Base-by-base conservation (phyloP, 192 early-diverging fungal species). In the Lobosporangium transversale region DNA sequence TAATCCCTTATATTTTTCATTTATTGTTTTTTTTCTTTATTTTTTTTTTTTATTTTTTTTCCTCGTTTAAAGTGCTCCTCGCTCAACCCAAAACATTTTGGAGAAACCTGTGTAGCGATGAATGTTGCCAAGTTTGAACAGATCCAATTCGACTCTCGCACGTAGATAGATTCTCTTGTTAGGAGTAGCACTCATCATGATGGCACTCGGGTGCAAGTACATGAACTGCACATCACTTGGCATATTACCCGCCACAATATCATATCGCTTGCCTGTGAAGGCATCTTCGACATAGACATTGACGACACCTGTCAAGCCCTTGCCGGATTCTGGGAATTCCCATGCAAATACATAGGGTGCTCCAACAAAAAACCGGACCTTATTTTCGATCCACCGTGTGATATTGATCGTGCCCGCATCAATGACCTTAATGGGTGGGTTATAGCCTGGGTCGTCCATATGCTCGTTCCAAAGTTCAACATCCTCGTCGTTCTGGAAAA, bases 341-440 rank as follows among this genome's bases (percentile, higher is more conserved):
- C 71, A 75, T 18, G 57, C 62, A 44, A 75, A 29, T 32, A 75
- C 63, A n/a, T 75, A 75, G 2, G 71, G 71, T n/a, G 71, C 63
- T 0, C 71, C 71, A 9, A 75, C 58, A 61, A 56, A 66, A 29
- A 75, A 66, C 3, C 71, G 71, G 1, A 36, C 52, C 33, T 66
- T 74, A 35, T 66, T 66, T 4, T 59, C 49, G 62, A 60, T 55
- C 70, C 70, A 74, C 1, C 37, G 54, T 11, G 70, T 66, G 43
- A 74, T 48, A 14, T 59, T 33, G 51, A 74, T 44, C 29, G 29
- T 53, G 9, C 70, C 70, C 36, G 62, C 62, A 15, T 74, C 62
- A 2, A 37, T 14, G 18, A 74, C 51, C 7, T 40, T 44, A 32
- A 74, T 60, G 6, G 70, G 51, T 9, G 70, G 70, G 56, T 74